A percentile compares a stretch with the other conserved stretches of the same genome.
These are phyloP conservation scores for Kernera saxatilis DNA, from an alignment of 345 rosid species.

Conservation along the genomic window DNA sequence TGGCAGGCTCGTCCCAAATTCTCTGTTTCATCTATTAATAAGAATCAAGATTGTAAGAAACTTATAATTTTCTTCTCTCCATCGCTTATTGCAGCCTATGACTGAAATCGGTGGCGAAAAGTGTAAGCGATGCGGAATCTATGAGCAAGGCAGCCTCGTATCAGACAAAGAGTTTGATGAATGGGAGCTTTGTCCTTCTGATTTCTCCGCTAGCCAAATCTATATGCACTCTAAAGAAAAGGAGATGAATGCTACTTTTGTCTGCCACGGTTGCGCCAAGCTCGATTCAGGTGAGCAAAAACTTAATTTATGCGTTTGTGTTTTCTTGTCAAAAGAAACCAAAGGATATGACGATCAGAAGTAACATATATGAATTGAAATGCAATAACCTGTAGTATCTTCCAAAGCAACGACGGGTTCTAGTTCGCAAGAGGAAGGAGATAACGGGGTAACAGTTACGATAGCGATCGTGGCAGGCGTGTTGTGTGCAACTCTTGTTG, in stretches of 20 bases:
- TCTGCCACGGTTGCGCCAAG: constrained; percentile 51
- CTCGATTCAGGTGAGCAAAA: constrained; percentile 40
- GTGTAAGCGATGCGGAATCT: constrained; percentile 93
- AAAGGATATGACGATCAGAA: not conserved
- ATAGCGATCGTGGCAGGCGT: constrained; percentile 38
- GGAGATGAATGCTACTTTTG: constrained; percentile 66
- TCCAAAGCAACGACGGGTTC: constrained; percentile 1
- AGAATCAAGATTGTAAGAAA: not conserved
- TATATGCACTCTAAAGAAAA: constrained; percentile 42
- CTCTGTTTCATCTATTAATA: not conserved
- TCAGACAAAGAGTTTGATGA: constrained; percentile 71
- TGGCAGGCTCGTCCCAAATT: constrained; percentile 54
- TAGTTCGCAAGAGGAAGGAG: constrained; percentile 11
- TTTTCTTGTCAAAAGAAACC: constrained; percentile 13
- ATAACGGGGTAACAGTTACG: constrained; percentile 36
- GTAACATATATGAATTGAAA: not conserved
- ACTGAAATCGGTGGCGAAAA: constrained; percentile 49
- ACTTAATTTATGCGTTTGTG: not conserved
- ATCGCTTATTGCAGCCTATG: constrained; percentile 54
- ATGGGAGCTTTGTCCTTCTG: constrained; percentile 90
- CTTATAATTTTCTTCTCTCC: not conserved
- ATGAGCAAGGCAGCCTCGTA: constrained; percentile 53
- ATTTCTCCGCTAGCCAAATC: constrained; percentile 55
- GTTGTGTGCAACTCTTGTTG: constrained; percentile 36
- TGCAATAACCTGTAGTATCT: constrained; percentile 1